Evolutionary conservation across 257 asterid species (phyloP).

Genomic region (Paulownia fortunei): DNA sequence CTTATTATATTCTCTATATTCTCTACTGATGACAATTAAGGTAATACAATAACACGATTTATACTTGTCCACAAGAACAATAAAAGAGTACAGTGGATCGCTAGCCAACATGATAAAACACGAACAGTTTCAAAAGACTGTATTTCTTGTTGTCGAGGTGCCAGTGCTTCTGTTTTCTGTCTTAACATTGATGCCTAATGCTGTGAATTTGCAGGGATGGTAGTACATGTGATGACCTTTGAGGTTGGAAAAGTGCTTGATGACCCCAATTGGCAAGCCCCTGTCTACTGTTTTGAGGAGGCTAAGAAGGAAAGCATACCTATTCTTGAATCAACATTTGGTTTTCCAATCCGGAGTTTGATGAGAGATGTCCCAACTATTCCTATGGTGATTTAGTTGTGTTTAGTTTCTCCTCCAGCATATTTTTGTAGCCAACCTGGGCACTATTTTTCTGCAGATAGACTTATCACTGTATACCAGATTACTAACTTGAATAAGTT

Average conservation of each 20-base stretch:
- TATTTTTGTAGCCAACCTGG: neutral
- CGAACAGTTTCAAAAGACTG: too few species aligned
- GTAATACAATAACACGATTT: too few species aligned
- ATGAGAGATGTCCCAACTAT: conserved; percentile 35
- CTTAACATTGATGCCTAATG: neutral
- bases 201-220: conserved; percentile 53
- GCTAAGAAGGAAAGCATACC: conserved; percentile 8
- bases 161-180: neutral
- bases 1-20: too few species aligned
- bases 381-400: conserved; percentile 20
- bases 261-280: conserved; percentile 85
- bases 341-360: conserved; percentile 29
- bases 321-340: conserved; percentile 19
- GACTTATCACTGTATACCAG: neutral
- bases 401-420: neutral
- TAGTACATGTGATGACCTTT: conserved; percentile 73
- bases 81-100: too few species aligned
- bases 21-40: too few species aligned
- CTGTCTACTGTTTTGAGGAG: conserved; percentile 61
- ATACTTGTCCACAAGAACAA: too few species aligned
- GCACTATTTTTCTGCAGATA: neutral
- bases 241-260: conserved; percentile 79
- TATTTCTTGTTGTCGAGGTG: too few species aligned
- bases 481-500: neutral
- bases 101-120: too few species aligned